These are phyloP conservation scores for Cucurbitaria berberidis DNA, from an alignment of 2,329 filamentous ascomycete genomes.

Conservation along the genomic window DNA sequence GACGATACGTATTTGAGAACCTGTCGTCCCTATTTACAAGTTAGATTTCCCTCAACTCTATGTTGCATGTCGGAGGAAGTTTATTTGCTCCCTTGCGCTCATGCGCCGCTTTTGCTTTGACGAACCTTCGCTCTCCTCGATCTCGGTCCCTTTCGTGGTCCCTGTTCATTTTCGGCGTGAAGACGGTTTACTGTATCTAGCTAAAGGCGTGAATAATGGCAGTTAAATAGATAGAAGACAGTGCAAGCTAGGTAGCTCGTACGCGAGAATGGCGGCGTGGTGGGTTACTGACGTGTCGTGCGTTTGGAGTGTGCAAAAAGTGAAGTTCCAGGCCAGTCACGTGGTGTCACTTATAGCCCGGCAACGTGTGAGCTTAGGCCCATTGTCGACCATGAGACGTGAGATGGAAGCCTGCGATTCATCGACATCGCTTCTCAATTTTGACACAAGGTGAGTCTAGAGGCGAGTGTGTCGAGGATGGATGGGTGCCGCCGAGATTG, in stretches of 20 bases:
- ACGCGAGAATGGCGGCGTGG: conserved; percentile 5
- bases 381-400: neutral
- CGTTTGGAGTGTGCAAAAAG: conserved; percentile 29
- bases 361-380: neutral
- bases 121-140: conserved; percentile 53
- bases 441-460: neutral
- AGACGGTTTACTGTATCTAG: neutral
- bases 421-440: neutral
- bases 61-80: neutral
- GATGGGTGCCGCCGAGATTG: neutral
- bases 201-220: conserved; percentile 2
- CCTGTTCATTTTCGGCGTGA: conserved; percentile 39
- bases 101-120: conserved; percentile 27
- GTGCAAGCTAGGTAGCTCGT: neutral
- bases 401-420: neutral
- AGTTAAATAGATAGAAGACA: conserved; percentile 1
- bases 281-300: conserved; percentile 10
- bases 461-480: neutral
- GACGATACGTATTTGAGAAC: conserved; percentile 48
- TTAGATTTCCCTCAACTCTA: conserved; percentile 16
- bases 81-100: conserved; percentile 2
- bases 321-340: conserved; percentile 34
- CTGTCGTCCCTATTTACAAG: conserved; percentile 39
- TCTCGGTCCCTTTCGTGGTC: conserved; percentile 52
- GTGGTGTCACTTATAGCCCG: conserved; percentile 1